Percentiles rank a stretch among this genome's conserved stretches.
Conservation (phyloP, 768 basidiomycete genomes). For the Mycena venus region DNA sequence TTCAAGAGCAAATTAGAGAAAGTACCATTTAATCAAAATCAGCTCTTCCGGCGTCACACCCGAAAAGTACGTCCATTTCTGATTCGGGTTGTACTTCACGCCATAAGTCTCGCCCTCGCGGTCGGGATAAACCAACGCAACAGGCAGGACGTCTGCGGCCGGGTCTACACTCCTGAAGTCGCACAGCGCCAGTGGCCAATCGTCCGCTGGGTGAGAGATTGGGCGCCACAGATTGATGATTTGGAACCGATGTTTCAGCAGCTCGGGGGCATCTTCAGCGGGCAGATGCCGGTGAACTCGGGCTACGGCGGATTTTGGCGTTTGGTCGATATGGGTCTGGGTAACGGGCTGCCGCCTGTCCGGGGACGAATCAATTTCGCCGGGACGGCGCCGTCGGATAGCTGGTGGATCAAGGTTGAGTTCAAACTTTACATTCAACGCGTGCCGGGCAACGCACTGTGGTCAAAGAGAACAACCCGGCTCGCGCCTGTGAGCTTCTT, state of each 20-base stretch:
- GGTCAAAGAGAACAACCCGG: conserved; percentile 72
- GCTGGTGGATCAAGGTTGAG: conserved; percentile 46
- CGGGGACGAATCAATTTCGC: conserved; percentile 47
- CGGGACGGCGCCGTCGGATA: conserved; percentile 61
- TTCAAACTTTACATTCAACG: neutral
- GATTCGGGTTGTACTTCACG: conserved; percentile 59
- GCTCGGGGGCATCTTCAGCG: conserved; percentile 54
- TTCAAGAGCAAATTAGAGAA: neutral
- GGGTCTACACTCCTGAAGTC: conserved; percentile 63
- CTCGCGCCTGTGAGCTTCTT: conserved; percentile 73
- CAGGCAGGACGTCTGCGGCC: conserved; percentile 57
- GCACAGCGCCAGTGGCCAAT: conserved; percentile 66
- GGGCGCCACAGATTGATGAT: conserved; percentile 76
- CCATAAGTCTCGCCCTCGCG: conserved; percentile 66
- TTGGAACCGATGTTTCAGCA: conserved; percentile 66
- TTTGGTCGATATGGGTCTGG: conserved; percentile 67
- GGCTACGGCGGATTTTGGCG: conserved; percentile 54
- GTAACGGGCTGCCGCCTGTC: conserved; percentile 60
- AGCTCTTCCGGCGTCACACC: conserved; percentile 18
- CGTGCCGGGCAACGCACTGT: conserved; percentile 59
- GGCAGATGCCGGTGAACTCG: conserved; percentile 68
- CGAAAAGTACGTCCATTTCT: conserved; percentile 64
- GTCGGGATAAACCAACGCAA: conserved; percentile 62
- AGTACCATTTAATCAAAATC: conserved; percentile 61
- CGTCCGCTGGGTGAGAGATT: conserved; percentile 59